A percentile compares a stretch with the other conserved stretches of the same genome.
Evolutionary conservation across 2,329 filamentous ascomycete genomes (phyloP).

Genomic region (Paecilomyces dactylethromorphus): DNA sequence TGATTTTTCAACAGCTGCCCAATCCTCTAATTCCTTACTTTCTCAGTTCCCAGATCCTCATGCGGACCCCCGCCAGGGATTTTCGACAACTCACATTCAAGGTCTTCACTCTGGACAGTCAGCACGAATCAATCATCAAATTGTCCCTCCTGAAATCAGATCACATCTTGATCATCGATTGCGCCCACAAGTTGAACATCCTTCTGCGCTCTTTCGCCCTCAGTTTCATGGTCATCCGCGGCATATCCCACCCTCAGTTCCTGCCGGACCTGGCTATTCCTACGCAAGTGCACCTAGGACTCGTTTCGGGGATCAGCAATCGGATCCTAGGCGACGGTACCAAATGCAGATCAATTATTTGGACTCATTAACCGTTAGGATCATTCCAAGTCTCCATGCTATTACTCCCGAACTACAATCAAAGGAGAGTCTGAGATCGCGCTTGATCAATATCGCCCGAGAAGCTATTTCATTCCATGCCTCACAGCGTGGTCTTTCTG

Average conservation of each 20-base stretch:
- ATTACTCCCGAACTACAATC: constrained; percentile 55
- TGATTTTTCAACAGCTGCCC: neutral
- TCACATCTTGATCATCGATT: neutral
- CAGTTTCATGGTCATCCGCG: neutral
- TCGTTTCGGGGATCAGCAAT: constrained; percentile 8
- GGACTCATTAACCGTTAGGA: constrained; percentile 39
- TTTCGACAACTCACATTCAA: neutral
- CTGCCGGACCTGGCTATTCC: constrained; percentile 3
- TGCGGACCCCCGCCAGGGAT: neutral
- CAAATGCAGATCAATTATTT: constrained; percentile 22
- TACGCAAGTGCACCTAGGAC: constrained; percentile 3
- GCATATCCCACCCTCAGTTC: neutral
- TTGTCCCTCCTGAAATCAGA: neutral
- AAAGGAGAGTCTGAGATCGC: constrained; percentile 64
- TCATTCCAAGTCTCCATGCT: constrained; percentile 56
- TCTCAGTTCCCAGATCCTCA: neutral
- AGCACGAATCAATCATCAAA: neutral
- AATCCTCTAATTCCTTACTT: neutral
- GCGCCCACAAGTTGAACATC: neutral
- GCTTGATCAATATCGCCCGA: constrained; percentile 60
- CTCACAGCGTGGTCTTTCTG: constrained; percentile 36
- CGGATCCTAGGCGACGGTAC: constrained; percentile 5
- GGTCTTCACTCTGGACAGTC: neutral
- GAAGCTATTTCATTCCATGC: constrained; percentile 50
- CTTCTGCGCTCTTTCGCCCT: neutral